Percentiles rank a stretch among this genome's conserved stretches.
Conservation (phyloP, 1,284 basidiomycete species). For the Termitomyces sp. region DNA sequence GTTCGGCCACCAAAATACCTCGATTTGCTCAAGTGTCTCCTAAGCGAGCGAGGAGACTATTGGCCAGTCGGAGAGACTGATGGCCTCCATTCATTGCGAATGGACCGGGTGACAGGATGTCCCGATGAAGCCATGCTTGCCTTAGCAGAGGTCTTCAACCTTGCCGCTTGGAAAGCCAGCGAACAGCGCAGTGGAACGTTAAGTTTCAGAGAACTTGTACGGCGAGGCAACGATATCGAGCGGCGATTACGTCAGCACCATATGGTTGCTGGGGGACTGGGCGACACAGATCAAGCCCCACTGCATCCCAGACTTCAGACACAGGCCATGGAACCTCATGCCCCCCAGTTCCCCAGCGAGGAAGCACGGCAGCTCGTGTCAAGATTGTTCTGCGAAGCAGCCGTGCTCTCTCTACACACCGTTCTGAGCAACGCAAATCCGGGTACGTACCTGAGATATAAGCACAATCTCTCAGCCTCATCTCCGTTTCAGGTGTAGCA, state of each 20-base stretch:
- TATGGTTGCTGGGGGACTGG: slow-evolving; percentile 24
- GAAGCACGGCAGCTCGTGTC: slow-evolving; percentile 45
- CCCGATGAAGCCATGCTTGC: slow-evolving; percentile 71
- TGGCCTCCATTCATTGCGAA: slow-evolving; percentile 36
- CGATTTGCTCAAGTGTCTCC: slow-evolving; percentile 56
- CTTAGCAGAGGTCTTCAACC: slow-evolving; percentile 64
- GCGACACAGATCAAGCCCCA: slow-evolving; percentile 28
- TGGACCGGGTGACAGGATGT: slow-evolving; percentile 68
- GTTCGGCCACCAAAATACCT: slow-evolving; percentile 62
- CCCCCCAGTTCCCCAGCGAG: slow-evolving; percentile 29
- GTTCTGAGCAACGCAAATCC: slow-evolving; percentile 63
- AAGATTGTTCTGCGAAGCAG: slow-evolving; percentile 63
- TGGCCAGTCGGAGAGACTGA: slow-evolving; percentile 23
- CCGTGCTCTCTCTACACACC: slow-evolving; percentile 65
- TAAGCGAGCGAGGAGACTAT: slow-evolving; percentile 30
- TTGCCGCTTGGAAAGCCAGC: slow-evolving; percentile 72
- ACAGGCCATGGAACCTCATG: slow-evolving; percentile 23
- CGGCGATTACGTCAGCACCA: slow-evolving; percentile 44
- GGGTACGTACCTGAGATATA: slow-evolving; percentile 38
- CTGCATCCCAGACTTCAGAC: slow-evolving; percentile 35
- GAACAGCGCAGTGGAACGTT: slow-evolving; percentile 57
- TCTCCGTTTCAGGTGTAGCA: slow-evolving; percentile 53
- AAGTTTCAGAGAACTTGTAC: slow-evolving; percentile 66
- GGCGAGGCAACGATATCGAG: slow-evolving; percentile 62
- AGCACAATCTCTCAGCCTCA: slow-evolving; percentile 5